These are phyloP conservation scores for Diaporthe velutina DNA, from an alignment of 2,329 filamentous ascomycete genomes.

Conservation along the genomic window DNA sequence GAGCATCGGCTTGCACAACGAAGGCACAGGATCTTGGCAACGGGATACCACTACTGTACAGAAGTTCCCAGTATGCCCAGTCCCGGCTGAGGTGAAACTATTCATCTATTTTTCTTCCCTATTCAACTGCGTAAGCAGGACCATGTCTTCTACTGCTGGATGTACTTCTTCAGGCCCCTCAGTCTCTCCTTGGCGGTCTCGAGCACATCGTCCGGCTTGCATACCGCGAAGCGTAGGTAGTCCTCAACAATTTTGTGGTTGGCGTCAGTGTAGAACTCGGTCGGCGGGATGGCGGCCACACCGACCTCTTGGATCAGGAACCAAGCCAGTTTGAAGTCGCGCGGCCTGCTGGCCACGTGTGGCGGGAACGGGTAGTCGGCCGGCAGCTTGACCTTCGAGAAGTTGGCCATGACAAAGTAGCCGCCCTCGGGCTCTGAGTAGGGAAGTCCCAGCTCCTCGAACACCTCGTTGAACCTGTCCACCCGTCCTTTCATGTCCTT, in stretches of 20 bases:
- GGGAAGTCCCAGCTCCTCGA: conserved; percentile 79
- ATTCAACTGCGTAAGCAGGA: background rate
- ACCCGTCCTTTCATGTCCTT: conserved; percentile 92
- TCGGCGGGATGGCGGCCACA: conserved; percentile 94
- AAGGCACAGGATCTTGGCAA: background rate
- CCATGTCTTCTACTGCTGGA: conserved; percentile 49
- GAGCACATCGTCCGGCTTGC: conserved; percentile 90
- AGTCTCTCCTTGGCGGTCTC: conserved; percentile 83
- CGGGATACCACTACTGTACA: background rate
- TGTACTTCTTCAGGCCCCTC: conserved; percentile 79
- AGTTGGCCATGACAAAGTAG: conserved; percentile 97
- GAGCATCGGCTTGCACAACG: background rate
- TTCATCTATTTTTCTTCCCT: background rate
- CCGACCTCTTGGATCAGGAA: conserved; percentile 97
- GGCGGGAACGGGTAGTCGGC: conserved; percentile 88
- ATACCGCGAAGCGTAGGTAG: conserved; percentile 95
- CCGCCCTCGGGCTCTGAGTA: conserved; percentile 96
- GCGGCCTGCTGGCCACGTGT: conserved; percentile 86
- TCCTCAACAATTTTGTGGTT: conserved; percentile 91
- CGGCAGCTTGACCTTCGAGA: conserved; percentile 88
- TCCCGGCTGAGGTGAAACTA: background rate
- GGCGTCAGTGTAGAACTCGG: conserved; percentile 92
- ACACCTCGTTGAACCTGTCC: conserved; percentile 85
- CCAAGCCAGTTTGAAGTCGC: conserved; percentile 96
- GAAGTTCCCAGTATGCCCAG: background rate